Percentiles rank a stretch among this genome's conserved stretches.
These are phyloP conservation scores for Hygrocybe punicea DNA, from an alignment of 768 basidiomycete species.

Conservation along the genomic window DNA sequence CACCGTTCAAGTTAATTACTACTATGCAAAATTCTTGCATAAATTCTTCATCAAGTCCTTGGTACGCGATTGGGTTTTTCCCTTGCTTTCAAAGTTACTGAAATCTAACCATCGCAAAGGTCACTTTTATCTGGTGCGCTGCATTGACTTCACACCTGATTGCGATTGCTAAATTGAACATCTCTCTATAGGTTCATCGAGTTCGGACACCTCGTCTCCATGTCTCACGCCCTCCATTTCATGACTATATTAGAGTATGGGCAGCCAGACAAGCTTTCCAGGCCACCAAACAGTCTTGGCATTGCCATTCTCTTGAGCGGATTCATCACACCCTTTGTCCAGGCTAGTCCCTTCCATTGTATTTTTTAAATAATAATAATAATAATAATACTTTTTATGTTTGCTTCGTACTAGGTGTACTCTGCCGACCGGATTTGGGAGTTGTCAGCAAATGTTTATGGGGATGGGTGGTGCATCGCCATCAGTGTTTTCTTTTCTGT, in stretches of 20 bases:
- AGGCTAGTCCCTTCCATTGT: conserved; percentile 31
- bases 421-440: neutral
- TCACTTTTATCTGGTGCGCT: too few species aligned
- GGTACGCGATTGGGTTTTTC: too few species aligned
- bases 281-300: conserved; percentile 16
- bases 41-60: conserved; percentile 20
- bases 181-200: conserved; percentile 23
- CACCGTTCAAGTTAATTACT: conserved; percentile 23
- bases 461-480: too few species aligned
- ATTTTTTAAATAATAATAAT: too few species aligned
- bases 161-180: too few species aligned
- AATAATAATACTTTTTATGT: too few species aligned
- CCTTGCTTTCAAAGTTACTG: too few species aligned
- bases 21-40: conserved; percentile 20
- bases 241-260: conserved; percentile 28
- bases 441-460: conserved; percentile 10
- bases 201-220: conserved; percentile 25
- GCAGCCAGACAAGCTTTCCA: conserved; percentile 18
- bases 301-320: conserved; percentile 27
- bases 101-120: too few species aligned
- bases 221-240: conserved; percentile 27
- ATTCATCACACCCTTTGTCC: conserved; percentile 27
- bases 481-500: too few species aligned
- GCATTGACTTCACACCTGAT: neutral
- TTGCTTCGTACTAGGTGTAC: conserved; percentile 19